These are phyloP conservation scores for Fusarium sambucinum DNA, from an alignment of 2,329 filamentous ascomycete species.

Conservation along the genomic window DNA sequence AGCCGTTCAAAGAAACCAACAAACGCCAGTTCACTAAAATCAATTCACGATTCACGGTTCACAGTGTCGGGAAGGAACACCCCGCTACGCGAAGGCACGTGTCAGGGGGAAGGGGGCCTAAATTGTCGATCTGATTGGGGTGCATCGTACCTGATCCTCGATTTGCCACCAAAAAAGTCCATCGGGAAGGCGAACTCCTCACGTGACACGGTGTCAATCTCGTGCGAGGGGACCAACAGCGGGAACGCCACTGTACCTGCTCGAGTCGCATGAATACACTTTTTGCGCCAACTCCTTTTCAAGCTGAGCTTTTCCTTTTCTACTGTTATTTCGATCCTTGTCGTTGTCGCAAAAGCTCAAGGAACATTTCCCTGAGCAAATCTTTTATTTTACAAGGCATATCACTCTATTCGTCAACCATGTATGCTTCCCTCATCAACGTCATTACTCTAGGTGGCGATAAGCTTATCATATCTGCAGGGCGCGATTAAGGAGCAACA, in stretches of 20 bases:
- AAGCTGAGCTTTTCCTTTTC: slow-evolving; percentile 13
- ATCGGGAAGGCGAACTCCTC: slow-evolving; percentile 23
- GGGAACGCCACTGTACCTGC: slow-evolving; percentile 41
- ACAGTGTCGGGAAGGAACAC: slow-evolving; percentile 39
- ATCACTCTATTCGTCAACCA: slow-evolving; percentile 3
- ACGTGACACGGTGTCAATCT: slow-evolving; percentile 54
- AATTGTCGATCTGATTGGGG: slow-evolving; percentile 38
- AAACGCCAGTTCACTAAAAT: slow-evolving; percentile 48
- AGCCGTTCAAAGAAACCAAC: slow-evolving; percentile 2
- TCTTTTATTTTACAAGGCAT: not conserved
- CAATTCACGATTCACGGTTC: slow-evolving; percentile 52
- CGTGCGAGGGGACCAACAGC: slow-evolving; percentile 20
- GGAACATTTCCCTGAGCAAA: slow-evolving; percentile 10
- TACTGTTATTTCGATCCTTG: not conserved
- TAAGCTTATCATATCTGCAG: slow-evolving; percentile 37
- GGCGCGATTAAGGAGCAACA: slow-evolving; percentile 38
- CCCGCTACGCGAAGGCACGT: slow-evolving; percentile 54
- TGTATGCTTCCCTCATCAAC: slow-evolving; percentile 24
- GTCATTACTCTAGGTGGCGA: slow-evolving; percentile 7
- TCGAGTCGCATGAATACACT: slow-evolving; percentile 19
- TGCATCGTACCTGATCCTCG: slow-evolving; percentile 29
- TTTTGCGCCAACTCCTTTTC: slow-evolving; percentile 39
- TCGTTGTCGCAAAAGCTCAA: slow-evolving; percentile 16
- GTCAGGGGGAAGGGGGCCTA: slow-evolving; percentile 18
- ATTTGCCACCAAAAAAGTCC: slow-evolving; percentile 11